These are phyloP conservation scores for Populus alba DNA, from an alignment of 345 rosid species.

Conservation along the genomic window DNA sequence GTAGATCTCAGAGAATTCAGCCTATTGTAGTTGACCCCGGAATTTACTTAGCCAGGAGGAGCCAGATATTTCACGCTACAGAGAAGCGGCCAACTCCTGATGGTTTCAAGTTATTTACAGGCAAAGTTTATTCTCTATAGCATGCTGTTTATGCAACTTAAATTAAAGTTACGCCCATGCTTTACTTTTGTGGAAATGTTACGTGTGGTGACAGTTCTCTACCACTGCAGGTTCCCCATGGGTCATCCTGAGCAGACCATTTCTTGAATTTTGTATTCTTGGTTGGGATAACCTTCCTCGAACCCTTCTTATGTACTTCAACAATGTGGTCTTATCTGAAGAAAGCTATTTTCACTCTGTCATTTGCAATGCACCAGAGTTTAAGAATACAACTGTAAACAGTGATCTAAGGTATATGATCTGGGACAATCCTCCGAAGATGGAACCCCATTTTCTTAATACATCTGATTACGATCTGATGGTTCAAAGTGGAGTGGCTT, in stretches of 20 bases:
- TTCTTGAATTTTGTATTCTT: conserved; percentile 80
- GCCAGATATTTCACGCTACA: conserved; percentile 81
- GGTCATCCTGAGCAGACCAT: conserved; percentile 76
- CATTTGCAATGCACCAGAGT: conserved; percentile 84
- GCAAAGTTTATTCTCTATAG: conserved; percentile 36
- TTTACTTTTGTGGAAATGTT: conserved; percentile 16
- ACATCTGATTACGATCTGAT: conserved; percentile 57
- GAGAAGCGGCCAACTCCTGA: conserved; percentile 76
- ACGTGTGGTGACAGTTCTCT: conserved; percentile 10
- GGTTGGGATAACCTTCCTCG: conserved; percentile 98
- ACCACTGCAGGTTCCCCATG: conserved; percentile 80
- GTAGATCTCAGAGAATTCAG: conserved; percentile 72
- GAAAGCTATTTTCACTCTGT: conserved; percentile 94
- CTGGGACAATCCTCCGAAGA: conserved; percentile 97
- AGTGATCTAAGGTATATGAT: conserved; percentile 80
- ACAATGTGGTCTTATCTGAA: conserved; percentile 75
- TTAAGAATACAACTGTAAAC: conserved; percentile 78
- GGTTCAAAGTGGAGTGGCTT: conserved; percentile 86
- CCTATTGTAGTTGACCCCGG: conserved; percentile 95
- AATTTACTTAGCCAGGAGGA: conserved; percentile 78
- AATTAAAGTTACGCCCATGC: background rate
- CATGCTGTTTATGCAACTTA: background rate
- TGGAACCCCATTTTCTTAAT: conserved; percentile 83
- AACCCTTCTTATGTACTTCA: conserved; percentile 85
- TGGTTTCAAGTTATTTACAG: conserved; percentile 89